Percentiles rank a stretch among this genome's conserved stretches.
These are phyloP conservation scores for Cynara cardunculus DNA, from an alignment of 129 eudicot species.

Conservation along the genomic window DNA sequence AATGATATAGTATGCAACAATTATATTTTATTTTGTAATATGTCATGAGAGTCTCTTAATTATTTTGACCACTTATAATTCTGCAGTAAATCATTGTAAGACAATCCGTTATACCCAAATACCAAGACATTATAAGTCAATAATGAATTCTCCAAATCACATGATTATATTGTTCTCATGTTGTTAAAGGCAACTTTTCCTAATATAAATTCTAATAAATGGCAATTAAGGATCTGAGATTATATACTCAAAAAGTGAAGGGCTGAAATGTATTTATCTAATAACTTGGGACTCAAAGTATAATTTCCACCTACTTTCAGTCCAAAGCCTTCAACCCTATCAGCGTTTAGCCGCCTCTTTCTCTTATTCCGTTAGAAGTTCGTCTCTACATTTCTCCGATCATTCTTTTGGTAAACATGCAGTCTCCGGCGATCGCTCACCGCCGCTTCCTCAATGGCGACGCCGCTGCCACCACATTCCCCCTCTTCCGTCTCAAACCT, in stretches of 20 bases:
- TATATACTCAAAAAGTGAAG: neutral
- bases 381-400: constrained; percentile 10
- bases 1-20: too few species aligned
- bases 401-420: constrained; percentile 35
- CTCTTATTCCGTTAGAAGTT: neutral
- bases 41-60: too few species aligned
- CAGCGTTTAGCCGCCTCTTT: constrained; percentile 31
- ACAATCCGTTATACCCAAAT: too few species aligned
- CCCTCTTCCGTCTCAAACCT: constrained; percentile 21
- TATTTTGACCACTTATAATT: too few species aligned
- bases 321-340: constrained; percentile 28
- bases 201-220: neutral
- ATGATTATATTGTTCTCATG: neutral
- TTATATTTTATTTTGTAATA: too few species aligned
- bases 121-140: neutral
- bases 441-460: constrained; percentile 32
- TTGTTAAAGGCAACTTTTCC: neutral
- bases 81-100: too few species aligned
- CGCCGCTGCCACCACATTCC: constrained; percentile 17
- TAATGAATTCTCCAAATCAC: neutral
- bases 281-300: neutral
- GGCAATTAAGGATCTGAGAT: neutral
- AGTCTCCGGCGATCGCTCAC: constrained; percentile 40
- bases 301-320: neutral
- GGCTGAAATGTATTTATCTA: neutral